These are phyloP conservation scores for Glycine latifolia DNA, from an alignment of 306 rosid genomes.

Conservation along the genomic window DNA sequence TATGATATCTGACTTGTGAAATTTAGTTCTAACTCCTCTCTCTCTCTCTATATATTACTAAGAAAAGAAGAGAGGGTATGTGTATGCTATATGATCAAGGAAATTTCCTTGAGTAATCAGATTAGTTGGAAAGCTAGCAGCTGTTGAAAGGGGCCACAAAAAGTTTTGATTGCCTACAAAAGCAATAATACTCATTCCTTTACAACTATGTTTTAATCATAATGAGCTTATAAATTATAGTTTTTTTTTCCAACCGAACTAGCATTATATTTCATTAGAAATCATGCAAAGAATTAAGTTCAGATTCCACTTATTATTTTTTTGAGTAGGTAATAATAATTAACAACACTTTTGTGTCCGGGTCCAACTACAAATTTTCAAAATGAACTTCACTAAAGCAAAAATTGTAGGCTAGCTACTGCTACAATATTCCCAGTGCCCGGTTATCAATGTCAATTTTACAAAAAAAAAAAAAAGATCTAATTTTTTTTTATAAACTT, in stretches of 20 bases:
- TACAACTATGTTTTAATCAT: constrained; percentile 73
- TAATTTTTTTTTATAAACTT: too few species aligned
- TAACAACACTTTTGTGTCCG: constrained; percentile 26
- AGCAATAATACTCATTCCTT: constrained; percentile 52
- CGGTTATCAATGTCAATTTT: constrained; percentile 26
- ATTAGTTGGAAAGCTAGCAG: constrained; percentile 68
- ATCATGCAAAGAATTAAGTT: constrained; percentile 52
- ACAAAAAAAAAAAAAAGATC: too few species aligned
- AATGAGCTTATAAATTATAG: constrained; percentile 36
- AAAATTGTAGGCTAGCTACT: constrained; percentile 11
- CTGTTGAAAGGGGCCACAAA: constrained; percentile 55
- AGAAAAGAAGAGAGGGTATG: not conserved
- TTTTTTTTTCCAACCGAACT: constrained; percentile 48
- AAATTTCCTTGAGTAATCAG: constrained; percentile 43
- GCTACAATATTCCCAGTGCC: constrained; percentile 39
- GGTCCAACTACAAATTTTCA: constrained; percentile 42
- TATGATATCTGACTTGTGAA: constrained; percentile 31
- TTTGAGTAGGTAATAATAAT: constrained; percentile 46
- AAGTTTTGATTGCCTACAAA: constrained; percentile 28
- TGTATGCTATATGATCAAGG: constrained; percentile 34
- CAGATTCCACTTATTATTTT: constrained; percentile 42
- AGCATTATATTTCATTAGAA: constrained; percentile 41
- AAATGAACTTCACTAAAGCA: constrained; percentile 29
- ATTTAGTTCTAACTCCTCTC: not conserved
- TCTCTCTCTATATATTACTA: not conserved